Evolutionary conservation across 441 rosid species (phyloP), one percentile per base, ranked within the genome.

Genomic region (Bocquillonia castaneifolia): DNA sequence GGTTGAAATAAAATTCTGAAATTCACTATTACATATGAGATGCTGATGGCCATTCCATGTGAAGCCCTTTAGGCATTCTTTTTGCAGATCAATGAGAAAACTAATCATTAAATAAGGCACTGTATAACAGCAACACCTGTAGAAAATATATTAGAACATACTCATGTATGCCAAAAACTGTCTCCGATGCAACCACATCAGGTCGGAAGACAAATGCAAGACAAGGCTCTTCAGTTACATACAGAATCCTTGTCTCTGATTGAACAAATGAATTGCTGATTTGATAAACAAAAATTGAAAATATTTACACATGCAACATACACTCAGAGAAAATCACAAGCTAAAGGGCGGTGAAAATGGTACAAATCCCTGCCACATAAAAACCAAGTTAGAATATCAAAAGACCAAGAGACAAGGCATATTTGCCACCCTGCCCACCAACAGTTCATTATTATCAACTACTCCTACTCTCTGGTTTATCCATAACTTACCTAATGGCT

Each of bases 401-500:
- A 39, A 29, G 18, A 64, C 37, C 28, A 67, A 44, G 60, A 13
- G 56, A 50, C 29, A 67, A 1, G 32, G 53, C 23, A 72, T 39
- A 39, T 66, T 59, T 12, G 52, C 73, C 72, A 70, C 62, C 59
- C 13, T 40, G 45, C 40, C 72, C 75, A 74, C 66, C 69, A 59
- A 66, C 61, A 72, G 66, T 63, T 68, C 56, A 69, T n/a, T 52
- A 53, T n/a, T 54, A 51, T 50, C 57, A 69, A 42, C n/a, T n/a
- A n/a, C n/a, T n/a, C n/a, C 64, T 26, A 51, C 29, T 29, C 50
- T 66, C 75, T 66, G 32, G 48, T 68, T 70, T 61, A 66, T 51
- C 50, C 22, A 36, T 45, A 62, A 76, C 68, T 76, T 69, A 56
- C 78, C 79, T 69, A 67, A 69, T 36, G 14, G 39, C 72, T 67